Evolutionary conservation across 2,329 filamentous ascomycete species (phyloP), one percentile per base, ranked within the genome.

Genomic region (Coniochaeta prunicola): DNA sequence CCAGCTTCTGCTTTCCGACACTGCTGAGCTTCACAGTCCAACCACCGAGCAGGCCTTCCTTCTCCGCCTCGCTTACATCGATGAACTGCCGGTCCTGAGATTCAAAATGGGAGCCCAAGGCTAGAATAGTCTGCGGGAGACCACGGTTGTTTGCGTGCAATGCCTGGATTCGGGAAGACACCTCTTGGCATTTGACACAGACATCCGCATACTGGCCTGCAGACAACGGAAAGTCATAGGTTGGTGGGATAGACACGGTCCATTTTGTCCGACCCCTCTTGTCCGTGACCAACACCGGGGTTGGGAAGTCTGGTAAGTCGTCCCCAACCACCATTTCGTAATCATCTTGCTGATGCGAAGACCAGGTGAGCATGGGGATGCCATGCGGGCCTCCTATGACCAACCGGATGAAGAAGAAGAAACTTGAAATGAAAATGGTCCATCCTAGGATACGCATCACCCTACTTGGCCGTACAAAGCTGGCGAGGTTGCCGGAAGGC

Each of bases 211-310:
- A 94, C 62, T 91, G 82, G 10, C 80, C 72, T 21, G 83, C 80
- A 0, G 78, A 72, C 2, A 94, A 71, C 1, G 91, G 91, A 61
- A 93, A 93, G 3, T 78, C 76, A 53, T 80, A 76, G 59, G 79
- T 80, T 7, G 80, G 77, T 0, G 91, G 91, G 38, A 96, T 92
- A 1, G 85, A 91, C 12, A 96, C 82, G 0, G 91, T 94, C 91
- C 91, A 96, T 69, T 83, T 87, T 12, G 85, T 77, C 57, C 79
- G 81, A 3, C 88, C 88, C 50, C 78, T 76, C 28, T 77, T 74
- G 71, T 92, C 89, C 15, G 80, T 83, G 53, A 92, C 78, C 6
- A 90, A 80, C 21, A 94, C 79, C 0, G 90, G 88, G 0, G 87
- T 88, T 0, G 90, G 87, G 62, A 89, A 85, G 30, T 87, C 80